These are phyloP conservation scores for Vigna reflexopilosa DNA, from an alignment of 306 rosid genomes.

Conservation along the genomic window DNA sequence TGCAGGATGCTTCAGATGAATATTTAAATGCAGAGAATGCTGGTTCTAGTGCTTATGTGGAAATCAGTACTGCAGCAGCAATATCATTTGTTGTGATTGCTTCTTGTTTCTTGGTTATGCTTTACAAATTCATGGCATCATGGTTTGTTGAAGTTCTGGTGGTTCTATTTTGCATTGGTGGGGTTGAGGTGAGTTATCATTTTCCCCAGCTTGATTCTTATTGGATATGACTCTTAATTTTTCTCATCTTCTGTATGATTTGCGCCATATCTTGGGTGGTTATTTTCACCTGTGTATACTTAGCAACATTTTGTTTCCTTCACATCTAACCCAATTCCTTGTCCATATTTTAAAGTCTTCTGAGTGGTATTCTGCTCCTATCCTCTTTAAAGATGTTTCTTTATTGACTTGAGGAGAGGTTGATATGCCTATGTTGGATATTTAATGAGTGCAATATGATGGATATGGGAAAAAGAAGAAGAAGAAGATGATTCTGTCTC, in stretches of 20 bases:
- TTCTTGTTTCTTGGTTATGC: slow-evolving; percentile 87
- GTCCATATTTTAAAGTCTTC: not conserved
- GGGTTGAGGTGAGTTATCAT: slow-evolving; percentile 75
- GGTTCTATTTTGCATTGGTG: slow-evolving; percentile 91
- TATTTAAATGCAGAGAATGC: slow-evolving; percentile 53
- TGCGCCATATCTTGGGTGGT: slow-evolving; percentile 26
- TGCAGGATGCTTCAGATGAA: slow-evolving; percentile 85
- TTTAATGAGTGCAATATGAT: not conserved
- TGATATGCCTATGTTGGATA: not conserved
- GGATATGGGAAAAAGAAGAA: not conserved
- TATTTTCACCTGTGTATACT: not conserved
- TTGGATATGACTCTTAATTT: slow-evolving; percentile 4
- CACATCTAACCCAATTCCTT: not conserved
- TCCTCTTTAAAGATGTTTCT: not conserved
- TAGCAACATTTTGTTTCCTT: not conserved
- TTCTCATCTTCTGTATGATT: not conserved
- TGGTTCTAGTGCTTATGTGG: slow-evolving; percentile 77
- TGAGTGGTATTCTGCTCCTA: not conserved
- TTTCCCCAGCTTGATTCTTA: slow-evolving; percentile 32
- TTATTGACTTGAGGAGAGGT: not conserved
- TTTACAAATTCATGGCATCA: slow-evolving; percentile 86
- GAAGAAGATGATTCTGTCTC: not conserved
- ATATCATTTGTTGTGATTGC: slow-evolving; percentile 84
- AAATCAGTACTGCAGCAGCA: slow-evolving; percentile 80
- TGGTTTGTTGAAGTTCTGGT: slow-evolving; percentile 90